phyloP scores from a whole-genome alignment of 1,284 basidiomycete genomes.

The Thelephora terrestris region DNA sequence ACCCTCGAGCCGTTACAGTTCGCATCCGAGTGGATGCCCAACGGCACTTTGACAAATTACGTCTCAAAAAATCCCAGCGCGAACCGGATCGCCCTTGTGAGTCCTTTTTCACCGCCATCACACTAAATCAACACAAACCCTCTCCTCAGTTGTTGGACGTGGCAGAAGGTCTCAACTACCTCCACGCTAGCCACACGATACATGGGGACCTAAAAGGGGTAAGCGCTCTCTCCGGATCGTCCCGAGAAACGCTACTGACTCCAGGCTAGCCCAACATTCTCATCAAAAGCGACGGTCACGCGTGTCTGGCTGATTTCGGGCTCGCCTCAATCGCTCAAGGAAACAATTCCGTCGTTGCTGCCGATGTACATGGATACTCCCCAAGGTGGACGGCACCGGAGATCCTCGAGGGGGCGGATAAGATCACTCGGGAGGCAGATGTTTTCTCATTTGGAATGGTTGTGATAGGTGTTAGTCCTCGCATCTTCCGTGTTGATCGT shows the following conservation, averaged over 20 bases:
- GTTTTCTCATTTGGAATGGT: background rate
- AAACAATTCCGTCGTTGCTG: background rate
- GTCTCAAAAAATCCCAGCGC: background rate
- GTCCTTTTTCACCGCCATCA: background rate
- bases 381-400: background rate
- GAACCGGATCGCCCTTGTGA: background rate
- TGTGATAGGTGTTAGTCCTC: background rate
- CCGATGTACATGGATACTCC: background rate
- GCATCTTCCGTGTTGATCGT: no score
- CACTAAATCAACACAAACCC: background rate
- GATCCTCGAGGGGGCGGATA: background rate
- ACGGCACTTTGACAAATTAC: background rate
- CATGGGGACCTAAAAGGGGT: background rate
- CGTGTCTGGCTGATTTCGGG: background rate
- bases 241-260: background rate
- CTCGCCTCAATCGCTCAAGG: background rate
- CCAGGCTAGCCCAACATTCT: background rate
- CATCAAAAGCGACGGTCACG: constrained; percentile 11
- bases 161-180: background rate
- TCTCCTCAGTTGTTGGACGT: background rate
- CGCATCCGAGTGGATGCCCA: background rate
- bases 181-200: background rate
- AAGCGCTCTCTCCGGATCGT: background rate
- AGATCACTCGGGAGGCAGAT: background rate
- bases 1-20: background rate